Base-by-base conservation (phyloP, 805 yeast species). In the Kuraishia piskuri region DNA sequence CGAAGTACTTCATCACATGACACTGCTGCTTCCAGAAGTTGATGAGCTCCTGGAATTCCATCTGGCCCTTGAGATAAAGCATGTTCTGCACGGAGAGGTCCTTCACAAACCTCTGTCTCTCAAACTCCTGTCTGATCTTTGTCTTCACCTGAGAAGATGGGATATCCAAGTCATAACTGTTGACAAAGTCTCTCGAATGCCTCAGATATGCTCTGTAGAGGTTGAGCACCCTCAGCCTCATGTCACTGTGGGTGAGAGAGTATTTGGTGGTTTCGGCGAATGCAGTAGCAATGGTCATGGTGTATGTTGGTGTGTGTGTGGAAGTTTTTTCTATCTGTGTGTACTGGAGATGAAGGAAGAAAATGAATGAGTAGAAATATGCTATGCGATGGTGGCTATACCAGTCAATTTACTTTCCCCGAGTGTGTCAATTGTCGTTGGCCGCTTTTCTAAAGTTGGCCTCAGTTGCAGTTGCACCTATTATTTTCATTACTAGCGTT, bases 11-110 rank as follows among this genome's bases (percentile, higher is more conserved):
- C 83, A 86, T 75, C 48, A 88, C 89, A 68, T 88, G 95, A 58
- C 91, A 80, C 65, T 81, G 83, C 75, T 89, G 96, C 68, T 88
- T 89, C 96, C 96, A 88, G 74, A 88, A 88, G 71, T 89, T 89
- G 63, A 84, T 78, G 63, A 88, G 77, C 66, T 88, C 96, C 72
- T 88, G 96, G 70, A 83, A 89, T 68, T 89, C 96, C 94, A 87
- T 87, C 63, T 87, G 90, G 6, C 92, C 96, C 73, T 88, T 86
- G 72, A 87, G 82, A 59, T 81, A 80, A 54, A 89, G 74, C 19
- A 86, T 77, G 68, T 88, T 89, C 58, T 78, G 75, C 49, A 85
- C 79, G 36, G 80, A 80, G 59, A 84, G 67, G 63, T 86, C 89
- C 52, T 73, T 72, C 52, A 88, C 89, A 64, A 75, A 88, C 64